Conservation (phyloP, 768 basidiomycete genomes). For the Xerocomellus dryophilus region DNA sequence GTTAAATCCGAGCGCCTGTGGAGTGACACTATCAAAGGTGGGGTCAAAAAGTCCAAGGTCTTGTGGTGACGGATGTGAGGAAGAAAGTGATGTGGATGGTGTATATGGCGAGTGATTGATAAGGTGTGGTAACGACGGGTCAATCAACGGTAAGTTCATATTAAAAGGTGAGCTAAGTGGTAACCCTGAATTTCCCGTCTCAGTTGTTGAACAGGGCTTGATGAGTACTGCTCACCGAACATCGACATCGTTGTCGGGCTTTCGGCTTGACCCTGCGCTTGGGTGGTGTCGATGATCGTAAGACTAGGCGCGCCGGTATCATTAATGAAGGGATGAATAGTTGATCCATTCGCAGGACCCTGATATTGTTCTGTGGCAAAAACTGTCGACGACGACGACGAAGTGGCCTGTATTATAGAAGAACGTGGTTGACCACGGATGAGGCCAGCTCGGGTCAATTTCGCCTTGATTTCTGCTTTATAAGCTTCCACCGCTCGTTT, state of each 20-base stretch:
- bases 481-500: constrained; percentile 79
- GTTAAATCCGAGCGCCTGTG: constrained; percentile 29
- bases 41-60: constrained; percentile 32
- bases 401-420: constrained; percentile 42
- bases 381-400: constrained; percentile 32
- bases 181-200: constrained; percentile 21
- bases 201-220: constrained; percentile 4
- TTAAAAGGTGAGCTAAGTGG: constrained; percentile 32
- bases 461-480: constrained; percentile 81
- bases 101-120: constrained; percentile 34
- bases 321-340: constrained; percentile 19
- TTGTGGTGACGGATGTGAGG: constrained; percentile 35
- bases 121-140: constrained; percentile 28
- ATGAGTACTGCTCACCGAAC: constrained; percentile 24
- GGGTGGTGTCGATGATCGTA: constrained; percentile 20
- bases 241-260: constrained; percentile 28
- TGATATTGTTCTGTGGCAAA: constrained; percentile 33
- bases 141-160: constrained; percentile 27
- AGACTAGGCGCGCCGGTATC: constrained; percentile 23
- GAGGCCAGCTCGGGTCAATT: constrained; percentile 71
- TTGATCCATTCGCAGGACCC: constrained; percentile 18
- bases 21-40: constrained; percentile 35
- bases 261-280: constrained; percentile 18
- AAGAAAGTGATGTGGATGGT: constrained; percentile 32
- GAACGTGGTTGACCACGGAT: constrained; percentile 80